These are phyloP conservation scores for Clitocybe nebularis DNA, from an alignment of 1,284 basidiomycete genomes.

Conservation along the genomic window DNA sequence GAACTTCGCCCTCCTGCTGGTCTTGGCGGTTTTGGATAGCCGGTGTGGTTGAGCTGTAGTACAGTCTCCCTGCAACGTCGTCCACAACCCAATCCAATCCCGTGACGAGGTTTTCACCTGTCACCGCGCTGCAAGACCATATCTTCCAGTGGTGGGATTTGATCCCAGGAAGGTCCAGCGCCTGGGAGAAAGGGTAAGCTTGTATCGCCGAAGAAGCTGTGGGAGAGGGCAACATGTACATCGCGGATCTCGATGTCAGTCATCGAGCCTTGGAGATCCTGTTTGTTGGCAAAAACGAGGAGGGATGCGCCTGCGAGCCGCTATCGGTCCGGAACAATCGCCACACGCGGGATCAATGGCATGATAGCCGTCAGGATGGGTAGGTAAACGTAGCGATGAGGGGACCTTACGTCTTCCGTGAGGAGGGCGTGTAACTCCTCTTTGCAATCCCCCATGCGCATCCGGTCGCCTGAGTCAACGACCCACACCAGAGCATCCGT, in stretches of 20 bases:
- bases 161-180: conserved; percentile 73
- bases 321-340: conserved; percentile 38
- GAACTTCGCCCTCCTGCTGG: not conserved
- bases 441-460: conserved; percentile 87
- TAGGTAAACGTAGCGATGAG: conserved; percentile 11
- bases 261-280: conserved; percentile 90
- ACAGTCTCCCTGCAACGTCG: conserved; percentile 81
- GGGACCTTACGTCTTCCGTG: conserved; percentile 78
- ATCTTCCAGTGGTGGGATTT: conserved; percentile 90
- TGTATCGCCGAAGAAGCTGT: conserved; percentile 10
- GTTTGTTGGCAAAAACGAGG: conserved; percentile 98
- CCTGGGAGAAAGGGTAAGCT: conserved; percentile 39
- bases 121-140: conserved; percentile 88
- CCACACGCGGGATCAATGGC: not conserved
- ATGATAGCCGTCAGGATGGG: too few relatives aligned
- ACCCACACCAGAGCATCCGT: conserved; percentile 99
- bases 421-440: conserved; percentile 84
- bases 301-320: conserved; percentile 91
- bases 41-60: conserved; percentile 49
- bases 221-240: conserved; percentile 42
- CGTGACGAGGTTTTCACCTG: conserved; percentile 78
- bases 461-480: conserved; percentile 90
- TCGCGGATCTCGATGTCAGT: conserved; percentile 77
- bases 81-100: conserved; percentile 95
- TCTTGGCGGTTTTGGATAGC: conserved; percentile 10